These are phyloP conservation scores for Pythium coloratum DNA, from an alignment of 352 stramenopile genomes.

Conservation along the genomic window DNA sequence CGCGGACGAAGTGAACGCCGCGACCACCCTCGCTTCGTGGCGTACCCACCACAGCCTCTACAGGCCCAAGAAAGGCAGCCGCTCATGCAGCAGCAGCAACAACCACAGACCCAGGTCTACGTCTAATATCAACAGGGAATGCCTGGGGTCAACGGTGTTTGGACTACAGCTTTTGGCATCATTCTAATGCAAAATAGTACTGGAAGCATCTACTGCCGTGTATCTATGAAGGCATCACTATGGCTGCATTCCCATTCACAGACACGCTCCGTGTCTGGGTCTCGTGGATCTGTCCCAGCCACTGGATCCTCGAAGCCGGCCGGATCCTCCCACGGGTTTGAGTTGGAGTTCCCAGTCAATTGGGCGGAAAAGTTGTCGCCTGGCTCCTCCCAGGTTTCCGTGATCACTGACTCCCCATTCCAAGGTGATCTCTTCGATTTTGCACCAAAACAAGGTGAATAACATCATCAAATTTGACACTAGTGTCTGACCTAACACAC, in stretches of 20 bases:
- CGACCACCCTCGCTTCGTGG: slow-evolving; percentile 8
- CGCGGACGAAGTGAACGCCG: slow-evolving; percentile 1
- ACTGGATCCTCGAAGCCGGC: slow-evolving; percentile 5
- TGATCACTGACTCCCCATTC: background rate
- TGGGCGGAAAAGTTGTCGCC: slow-evolving; percentile 11
- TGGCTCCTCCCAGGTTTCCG: slow-evolving; percentile 13
- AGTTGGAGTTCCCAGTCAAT: slow-evolving; percentile 3
- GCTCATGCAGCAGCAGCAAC: slow-evolving; percentile 7
- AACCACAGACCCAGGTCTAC: slow-evolving; percentile 15
- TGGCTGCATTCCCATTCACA: background rate
- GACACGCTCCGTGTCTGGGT: background rate
- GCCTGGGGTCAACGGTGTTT: background rate
- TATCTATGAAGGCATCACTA: background rate
- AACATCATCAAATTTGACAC: background rate
- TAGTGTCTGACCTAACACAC: background rate
- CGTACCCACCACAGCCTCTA: background rate
- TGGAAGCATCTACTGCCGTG: too few relatives aligned
- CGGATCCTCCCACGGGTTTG: background rate
- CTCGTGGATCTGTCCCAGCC: background rate
- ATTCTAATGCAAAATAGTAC: background rate
- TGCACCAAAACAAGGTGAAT: slow-evolving; percentile 10
- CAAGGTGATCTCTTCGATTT: slow-evolving; percentile 19
- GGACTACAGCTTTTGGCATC: background rate
- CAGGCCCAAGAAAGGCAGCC: slow-evolving; percentile 14
- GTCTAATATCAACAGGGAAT: background rate